Conservation (phyloP, 2,329 filamentous ascomycete genomes). For the Akanthomyces muscarius region DNA sequence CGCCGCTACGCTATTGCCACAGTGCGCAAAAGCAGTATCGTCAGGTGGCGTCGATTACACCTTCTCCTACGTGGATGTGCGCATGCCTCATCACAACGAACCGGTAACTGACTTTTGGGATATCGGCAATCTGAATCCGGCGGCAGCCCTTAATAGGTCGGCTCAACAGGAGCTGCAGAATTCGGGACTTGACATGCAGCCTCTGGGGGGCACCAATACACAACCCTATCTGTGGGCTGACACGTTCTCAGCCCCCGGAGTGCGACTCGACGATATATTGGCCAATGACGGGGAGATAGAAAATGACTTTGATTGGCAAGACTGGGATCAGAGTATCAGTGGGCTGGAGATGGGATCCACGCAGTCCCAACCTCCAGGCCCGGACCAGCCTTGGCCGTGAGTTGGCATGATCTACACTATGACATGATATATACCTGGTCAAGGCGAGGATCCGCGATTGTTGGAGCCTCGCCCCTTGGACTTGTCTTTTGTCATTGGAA, state of each 20-base stretch:
- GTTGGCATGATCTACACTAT: too few relatives aligned
- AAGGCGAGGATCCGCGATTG: too few relatives aligned
- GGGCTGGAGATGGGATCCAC: constrained; percentile 34
- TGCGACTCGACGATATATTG: constrained; percentile 26
- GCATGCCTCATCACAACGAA: constrained; percentile 1
- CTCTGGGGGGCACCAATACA: constrained; percentile 31
- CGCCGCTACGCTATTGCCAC: too few relatives aligned
- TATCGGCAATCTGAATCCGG: constrained; percentile 10
- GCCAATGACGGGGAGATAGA: constrained; percentile 38
- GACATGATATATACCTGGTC: too few relatives aligned
- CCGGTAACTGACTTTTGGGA: constrained; percentile 12
- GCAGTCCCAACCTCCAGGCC: constrained; percentile 17
- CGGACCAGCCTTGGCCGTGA: constrained; percentile 8
- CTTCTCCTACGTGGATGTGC: background rate
- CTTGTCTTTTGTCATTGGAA: too few relatives aligned
- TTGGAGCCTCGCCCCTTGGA: too few relatives aligned
- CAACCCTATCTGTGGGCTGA: constrained; percentile 42
- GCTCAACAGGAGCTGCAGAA: constrained; percentile 22
- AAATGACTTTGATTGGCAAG: constrained; percentile 46
- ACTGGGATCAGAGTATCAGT: constrained; percentile 42
- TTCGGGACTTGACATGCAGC: constrained; percentile 22
- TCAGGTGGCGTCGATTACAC: background rate
- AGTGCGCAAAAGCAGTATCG: background rate
- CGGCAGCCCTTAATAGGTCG: constrained; percentile 4
- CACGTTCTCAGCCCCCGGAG: constrained; percentile 28